A percentile compares a stretch with the other conserved stretches of the same genome.
phyloP scores from a whole-genome alignment of 2,329 filamentous ascomycete genomes.

The Diaporthe ampelina region DNA sequence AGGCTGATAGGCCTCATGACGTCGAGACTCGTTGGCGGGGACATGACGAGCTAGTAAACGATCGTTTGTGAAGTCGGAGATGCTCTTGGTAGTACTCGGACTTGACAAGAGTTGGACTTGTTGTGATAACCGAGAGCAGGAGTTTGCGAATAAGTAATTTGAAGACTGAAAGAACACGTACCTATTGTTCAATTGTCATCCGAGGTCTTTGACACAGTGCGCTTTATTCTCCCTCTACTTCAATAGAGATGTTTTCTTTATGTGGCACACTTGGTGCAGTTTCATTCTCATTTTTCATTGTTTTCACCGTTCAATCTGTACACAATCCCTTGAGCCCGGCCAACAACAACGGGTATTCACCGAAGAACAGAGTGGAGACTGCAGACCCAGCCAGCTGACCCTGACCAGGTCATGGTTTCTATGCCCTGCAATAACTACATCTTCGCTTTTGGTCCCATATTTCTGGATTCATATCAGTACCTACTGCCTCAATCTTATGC shows the following conservation, averaged over 20 bases:
- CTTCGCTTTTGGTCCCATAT: too few relatives aligned
- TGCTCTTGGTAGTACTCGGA: background rate
- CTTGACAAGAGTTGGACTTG: background rate
- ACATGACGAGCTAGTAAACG: background rate
- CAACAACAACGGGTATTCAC: too few relatives aligned
- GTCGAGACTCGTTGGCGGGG: background rate
- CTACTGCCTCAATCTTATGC: too few relatives aligned
- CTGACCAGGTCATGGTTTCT: background rate
- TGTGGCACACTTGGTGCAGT: too few relatives aligned
- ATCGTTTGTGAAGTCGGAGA: background rate
- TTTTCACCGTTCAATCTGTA: background rate
- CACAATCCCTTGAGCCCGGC: background rate
- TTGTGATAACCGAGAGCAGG: accelerated
- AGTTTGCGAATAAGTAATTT: too few relatives aligned
- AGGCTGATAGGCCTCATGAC: background rate
- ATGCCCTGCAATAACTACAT: background rate
- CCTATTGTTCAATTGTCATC: background rate
- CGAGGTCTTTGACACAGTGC: background rate
- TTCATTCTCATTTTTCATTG: background rate
- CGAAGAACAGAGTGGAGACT: background rate
- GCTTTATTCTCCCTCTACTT: background rate
- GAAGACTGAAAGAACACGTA: background rate
- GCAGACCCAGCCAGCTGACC: background rate
- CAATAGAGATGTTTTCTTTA: background rate
- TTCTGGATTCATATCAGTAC: too few relatives aligned